Percentiles rank a stretch among this genome's conserved stretches.
These are phyloP conservation scores for Trametes gibbosa DNA, from an alignment of 768 basidiomycete genomes.

Conservation along the genomic window DNA sequence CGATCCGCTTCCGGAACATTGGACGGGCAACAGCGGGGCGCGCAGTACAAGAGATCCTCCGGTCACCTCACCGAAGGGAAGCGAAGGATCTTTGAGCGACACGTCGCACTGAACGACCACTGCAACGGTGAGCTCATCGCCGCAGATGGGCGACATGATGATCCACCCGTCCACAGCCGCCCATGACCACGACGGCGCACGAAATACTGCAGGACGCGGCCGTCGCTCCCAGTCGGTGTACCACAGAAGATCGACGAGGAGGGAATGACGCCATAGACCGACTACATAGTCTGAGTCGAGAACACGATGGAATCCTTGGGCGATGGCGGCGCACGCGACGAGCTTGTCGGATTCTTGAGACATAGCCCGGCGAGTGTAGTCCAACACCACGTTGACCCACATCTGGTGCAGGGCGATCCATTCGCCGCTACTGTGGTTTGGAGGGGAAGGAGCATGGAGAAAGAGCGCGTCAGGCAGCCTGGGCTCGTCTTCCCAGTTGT, in stretches of 20 bases:
- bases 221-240: not conserved
- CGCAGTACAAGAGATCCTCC: not conserved
- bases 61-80: constrained; percentile 3
- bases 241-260: constrained; percentile 8
- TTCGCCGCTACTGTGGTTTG: not conserved
- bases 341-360: constrained; percentile 9
- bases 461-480: not conserved
- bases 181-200: constrained; percentile 16
- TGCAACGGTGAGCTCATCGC: no score
- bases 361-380: constrained; percentile 5
- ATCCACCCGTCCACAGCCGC: constrained; percentile 11
- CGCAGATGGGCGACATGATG: not conserved
- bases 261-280: constrained; percentile 5
- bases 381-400: not conserved
- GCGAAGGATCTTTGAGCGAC: not conserved
- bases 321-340: constrained; percentile 7
- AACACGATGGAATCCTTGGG: constrained; percentile 9
- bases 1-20: not conserved
- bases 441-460: not conserved
- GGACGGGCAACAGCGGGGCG: not conserved
- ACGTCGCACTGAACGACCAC: not conserved
- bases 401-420: not conserved
- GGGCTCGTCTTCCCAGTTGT: not conserved
- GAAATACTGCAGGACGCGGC: not conserved
- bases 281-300: constrained; percentile 9